phyloP scores from a whole-genome alignment of 2,329 filamentous ascomycete genomes.

The Trichoderma sp. region DNA sequence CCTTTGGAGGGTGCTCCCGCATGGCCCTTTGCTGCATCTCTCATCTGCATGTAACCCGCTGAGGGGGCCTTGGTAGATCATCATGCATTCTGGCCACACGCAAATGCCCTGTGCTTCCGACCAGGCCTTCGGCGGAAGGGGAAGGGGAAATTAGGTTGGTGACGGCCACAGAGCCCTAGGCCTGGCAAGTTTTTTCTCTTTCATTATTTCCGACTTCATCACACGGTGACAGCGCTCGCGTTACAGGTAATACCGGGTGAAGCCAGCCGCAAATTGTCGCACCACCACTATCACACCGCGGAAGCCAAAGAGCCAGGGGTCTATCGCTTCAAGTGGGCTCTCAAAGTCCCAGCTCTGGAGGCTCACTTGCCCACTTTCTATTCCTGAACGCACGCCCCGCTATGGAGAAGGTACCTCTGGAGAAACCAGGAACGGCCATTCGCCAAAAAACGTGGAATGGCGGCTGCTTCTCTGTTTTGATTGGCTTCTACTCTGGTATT shows the following conservation, averaged over 20 bases:
- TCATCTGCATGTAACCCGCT: conserved; percentile 20
- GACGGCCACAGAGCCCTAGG: not conserved
- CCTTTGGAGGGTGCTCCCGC: conserved; percentile 10
- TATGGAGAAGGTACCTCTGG: not conserved
- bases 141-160: not conserved
- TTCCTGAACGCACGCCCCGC: conserved; percentile 3
- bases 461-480: conserved; percentile 9
- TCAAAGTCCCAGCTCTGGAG: conserved; percentile 1
- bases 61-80: conserved; percentile 16
- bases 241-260: conserved; percentile 16
- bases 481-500: conserved; percentile 17
- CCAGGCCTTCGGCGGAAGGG: conserved; percentile 15
- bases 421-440: conserved; percentile 1
- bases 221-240: not conserved
- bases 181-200: not conserved
- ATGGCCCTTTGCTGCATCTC: conserved; percentile 15
- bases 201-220: conserved; percentile 15
- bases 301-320: not conserved
- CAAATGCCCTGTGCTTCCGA: not conserved
- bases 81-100: not conserved
- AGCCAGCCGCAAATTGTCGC: conserved; percentile 23
- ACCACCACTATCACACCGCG: conserved; percentile 25
- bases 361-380: conserved; percentile 15
- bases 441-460: conserved; percentile 17
- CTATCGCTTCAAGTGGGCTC: conserved; percentile 13